phyloP scores from a whole-genome alignment of 495 filamentous ascomycete species.

The Penicillium soppii region DNA sequence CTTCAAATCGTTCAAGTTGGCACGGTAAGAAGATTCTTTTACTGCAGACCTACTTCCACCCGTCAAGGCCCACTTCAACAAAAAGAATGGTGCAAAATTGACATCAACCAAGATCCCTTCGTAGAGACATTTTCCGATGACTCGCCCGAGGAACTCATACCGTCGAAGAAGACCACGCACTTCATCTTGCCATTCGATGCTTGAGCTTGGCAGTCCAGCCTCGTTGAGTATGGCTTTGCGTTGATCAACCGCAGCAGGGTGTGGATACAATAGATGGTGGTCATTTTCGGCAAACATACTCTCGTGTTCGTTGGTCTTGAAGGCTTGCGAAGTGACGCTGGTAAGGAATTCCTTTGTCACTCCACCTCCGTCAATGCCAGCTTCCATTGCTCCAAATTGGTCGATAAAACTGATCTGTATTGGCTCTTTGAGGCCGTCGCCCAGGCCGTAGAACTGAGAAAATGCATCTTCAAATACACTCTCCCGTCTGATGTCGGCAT shows the following conservation, averaged over 20 bases:
- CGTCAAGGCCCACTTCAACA: slow-evolving; percentile 88
- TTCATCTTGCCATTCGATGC: slow-evolving; percentile 53
- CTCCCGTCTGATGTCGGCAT: slow-evolving; percentile 78
- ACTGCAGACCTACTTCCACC: slow-evolving; percentile 60
- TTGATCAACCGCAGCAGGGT: slow-evolving; percentile 77
- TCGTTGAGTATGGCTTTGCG: slow-evolving; percentile 57
- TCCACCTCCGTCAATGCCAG: slow-evolving; percentile 94
- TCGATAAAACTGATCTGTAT: slow-evolving; percentile 98
- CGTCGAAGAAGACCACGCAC: slow-evolving; percentile 64
- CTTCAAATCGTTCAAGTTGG: slow-evolving; percentile 87
- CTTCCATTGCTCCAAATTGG: slow-evolving; percentile 80
- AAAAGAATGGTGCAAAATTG: slow-evolving; percentile 91
- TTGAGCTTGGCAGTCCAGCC: slow-evolving; percentile 52
- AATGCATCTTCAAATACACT: slow-evolving; percentile 85
- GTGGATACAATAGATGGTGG: slow-evolving; percentile 87
- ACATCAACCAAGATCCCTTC: slow-evolving; percentile 96
- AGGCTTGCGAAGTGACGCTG: slow-evolving; percentile 85
- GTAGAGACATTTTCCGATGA: slow-evolving; percentile 96
- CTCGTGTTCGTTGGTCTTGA: slow-evolving; percentile 54
- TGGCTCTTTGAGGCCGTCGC: slow-evolving; percentile 86
- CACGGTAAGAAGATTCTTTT: slow-evolving; percentile 71
- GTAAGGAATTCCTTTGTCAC: slow-evolving; percentile 98
- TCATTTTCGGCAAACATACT: slow-evolving; percentile 81
- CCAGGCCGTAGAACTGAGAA: slow-evolving; percentile 77
- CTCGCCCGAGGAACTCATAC: slow-evolving; percentile 89